phyloP scores from a whole-genome alignment of 208 protist genomes.

The Vickermania ingenoplastis region DNA sequence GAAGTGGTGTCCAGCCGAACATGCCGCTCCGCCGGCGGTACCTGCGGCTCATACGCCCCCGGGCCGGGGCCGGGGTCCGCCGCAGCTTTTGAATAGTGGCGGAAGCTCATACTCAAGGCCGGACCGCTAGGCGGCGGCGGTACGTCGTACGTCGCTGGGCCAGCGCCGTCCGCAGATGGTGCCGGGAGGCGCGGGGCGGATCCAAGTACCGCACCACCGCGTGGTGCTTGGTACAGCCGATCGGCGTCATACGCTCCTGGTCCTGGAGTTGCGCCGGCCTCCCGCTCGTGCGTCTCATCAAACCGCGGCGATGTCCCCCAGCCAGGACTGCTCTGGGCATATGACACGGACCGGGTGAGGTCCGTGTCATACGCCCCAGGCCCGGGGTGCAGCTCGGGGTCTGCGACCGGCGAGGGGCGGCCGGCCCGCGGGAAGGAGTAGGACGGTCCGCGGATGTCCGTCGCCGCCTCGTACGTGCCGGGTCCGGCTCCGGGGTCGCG shows the following conservation, averaged over 20 bases:
- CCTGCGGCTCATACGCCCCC: conserved; percentile 19
- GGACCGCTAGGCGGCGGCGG: conserved; percentile 15
- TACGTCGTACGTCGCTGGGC: conserved; percentile 22
- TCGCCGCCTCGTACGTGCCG: neutral
- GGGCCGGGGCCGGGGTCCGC: conserved; percentile 1
- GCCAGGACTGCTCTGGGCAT: neutral
- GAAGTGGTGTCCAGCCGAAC: conserved; percentile 6
- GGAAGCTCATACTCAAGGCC: conserved; percentile 7
- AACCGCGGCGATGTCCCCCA: neutral
- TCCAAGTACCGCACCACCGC: conserved; percentile 26
- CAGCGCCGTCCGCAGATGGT: conserved; percentile 5
- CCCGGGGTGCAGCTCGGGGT: neutral
- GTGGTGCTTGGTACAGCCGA: neutral
- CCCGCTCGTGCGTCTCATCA: neutral
- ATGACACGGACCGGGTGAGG: neutral
- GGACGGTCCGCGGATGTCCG: neutral
- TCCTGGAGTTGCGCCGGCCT: neutral
- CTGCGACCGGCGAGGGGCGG: neutral
- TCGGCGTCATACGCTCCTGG: conserved; percentile 8
- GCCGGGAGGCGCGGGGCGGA: conserved; percentile 13
- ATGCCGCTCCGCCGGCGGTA: neutral
- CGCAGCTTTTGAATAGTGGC: neutral
- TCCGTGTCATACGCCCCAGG: neutral
- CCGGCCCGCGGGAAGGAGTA: neutral
- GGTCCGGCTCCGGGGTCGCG: neutral